Evolutionary conservation across 2,329 filamentous ascomycete genomes (phyloP), one percentile per base, ranked within the genome.

Genomic region (Penicillium sp.): DNA sequence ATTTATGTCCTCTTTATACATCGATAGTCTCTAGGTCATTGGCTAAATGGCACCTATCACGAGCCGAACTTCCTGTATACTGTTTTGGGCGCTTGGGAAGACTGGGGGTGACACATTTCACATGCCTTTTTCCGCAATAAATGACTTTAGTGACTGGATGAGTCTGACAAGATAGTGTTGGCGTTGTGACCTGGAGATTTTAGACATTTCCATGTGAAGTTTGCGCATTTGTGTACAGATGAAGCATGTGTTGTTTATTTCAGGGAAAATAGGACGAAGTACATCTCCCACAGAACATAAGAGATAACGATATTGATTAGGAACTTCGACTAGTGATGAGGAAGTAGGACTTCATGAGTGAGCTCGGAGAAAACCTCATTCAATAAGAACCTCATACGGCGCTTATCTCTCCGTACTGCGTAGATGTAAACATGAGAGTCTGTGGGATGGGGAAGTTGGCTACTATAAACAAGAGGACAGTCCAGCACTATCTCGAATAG

Each of bases 21-120:
- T 51, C 13, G 49, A 51, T 40, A 22, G 22, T 7, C 15, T 12
- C 5, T 28, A 3, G 22, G 35, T 54, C 35, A 40, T 40, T 54
- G 33, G 51, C 26, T 54, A 4, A 2, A 26, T 15, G 51, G 37
- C 35, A 38, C 33, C 15, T 26, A 22, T 40, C 35, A 40, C 35
- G 35, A 40, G 33, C 51, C 35, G 35, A 38, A 54, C 51, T 17
- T 40, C 35, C 22, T 24, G 51, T 12, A 37, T 54, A 54, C 51
- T 35, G 10, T 12, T 54, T 17, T 40, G 6, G 35, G 50, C 12
- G 2, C 10, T 35, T n/a, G 22, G 15, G 22, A 19, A 26, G 51
- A 40, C 12, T 1, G n/a, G 9, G 13, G 35, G 40, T 28, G 51
- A 40, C 19, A 12, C 35, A 17, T 37, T 40, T 28, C 51, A 54